Evolutionary conservation across 2,329 filamentous ascomycete species (phyloP).

Genomic region (Ambrosiella cleistominuta): DNA sequence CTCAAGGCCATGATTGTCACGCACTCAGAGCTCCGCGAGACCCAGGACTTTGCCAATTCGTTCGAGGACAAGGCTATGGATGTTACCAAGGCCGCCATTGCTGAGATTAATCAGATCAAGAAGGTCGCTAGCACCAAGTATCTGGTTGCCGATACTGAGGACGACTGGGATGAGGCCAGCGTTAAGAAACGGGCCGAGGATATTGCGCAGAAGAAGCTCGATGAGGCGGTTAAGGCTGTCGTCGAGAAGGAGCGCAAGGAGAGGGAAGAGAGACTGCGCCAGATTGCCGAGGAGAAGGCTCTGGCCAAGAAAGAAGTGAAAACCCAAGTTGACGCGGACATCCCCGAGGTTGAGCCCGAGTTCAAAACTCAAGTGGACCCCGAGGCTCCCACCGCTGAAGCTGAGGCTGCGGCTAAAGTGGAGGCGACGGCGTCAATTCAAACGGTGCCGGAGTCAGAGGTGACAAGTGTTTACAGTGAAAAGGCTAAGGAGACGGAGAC

Average conservation of each 20-base stretch:
- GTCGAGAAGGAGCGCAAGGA: slow-evolving; percentile 13
- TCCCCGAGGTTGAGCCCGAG: slow-evolving; percentile 13
- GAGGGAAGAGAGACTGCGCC: slow-evolving; percentile 13
- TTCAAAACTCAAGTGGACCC: slow-evolving; percentile 16
- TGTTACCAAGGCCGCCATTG: slow-evolving; percentile 59
- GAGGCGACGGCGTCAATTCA: neutral
- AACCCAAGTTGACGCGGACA: slow-evolving; percentile 14
- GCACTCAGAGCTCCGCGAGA: slow-evolving; percentile 52
- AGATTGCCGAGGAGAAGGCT: neutral
- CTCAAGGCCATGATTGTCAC: slow-evolving; percentile 59
- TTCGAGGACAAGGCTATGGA: slow-evolving; percentile 68
- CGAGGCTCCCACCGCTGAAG: neutral
- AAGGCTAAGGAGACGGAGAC: neutral
- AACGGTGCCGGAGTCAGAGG: neutral
- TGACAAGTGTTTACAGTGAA: neutral
- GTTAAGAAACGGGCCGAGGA: slow-evolving; percentile 40
- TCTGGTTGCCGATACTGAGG: slow-evolving; percentile 49
- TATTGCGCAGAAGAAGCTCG: slow-evolving; percentile 14
- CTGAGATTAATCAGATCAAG: slow-evolving; percentile 65
- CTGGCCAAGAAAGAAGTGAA: slow-evolving; percentile 15
- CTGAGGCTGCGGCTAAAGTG: neutral
- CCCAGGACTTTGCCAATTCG: slow-evolving; percentile 48
- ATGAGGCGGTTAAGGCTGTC: slow-evolving; percentile 13
- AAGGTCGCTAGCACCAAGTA: slow-evolving; percentile 76
- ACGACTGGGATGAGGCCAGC: slow-evolving; percentile 58